Evolutionary conservation across 306 rosid genomes (phyloP).

Genomic region (Abrus precatorius): DNA sequence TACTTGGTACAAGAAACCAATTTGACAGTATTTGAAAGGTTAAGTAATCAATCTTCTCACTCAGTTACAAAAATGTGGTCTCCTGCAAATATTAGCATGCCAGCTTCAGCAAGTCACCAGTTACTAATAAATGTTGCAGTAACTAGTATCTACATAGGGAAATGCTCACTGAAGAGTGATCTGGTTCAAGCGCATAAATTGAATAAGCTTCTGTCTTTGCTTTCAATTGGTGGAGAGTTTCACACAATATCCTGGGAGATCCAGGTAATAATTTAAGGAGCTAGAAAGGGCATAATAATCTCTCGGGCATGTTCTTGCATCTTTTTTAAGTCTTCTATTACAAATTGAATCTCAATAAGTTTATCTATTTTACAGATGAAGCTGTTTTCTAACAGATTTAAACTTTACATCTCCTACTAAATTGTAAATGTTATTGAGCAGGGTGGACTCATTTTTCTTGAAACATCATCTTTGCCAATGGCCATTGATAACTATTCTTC

Average conservation of each 20-base stretch:
- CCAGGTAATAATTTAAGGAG: slow-evolving; percentile 72
- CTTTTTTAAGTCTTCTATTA: slow-evolving; percentile 39
- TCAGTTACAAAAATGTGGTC: slow-evolving; percentile 50
- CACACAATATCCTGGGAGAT: slow-evolving; percentile 64
- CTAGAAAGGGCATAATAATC: slow-evolving; percentile 37
- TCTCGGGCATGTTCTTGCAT: slow-evolving; percentile 41
- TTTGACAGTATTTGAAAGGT: slow-evolving; percentile 53
- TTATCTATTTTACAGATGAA: slow-evolving; percentile 35
- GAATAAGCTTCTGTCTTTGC: slow-evolving; percentile 60
- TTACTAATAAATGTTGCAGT: slow-evolving; percentile 61
- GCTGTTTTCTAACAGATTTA: slow-evolving; percentile 41
- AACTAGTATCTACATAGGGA: slow-evolving; percentile 66
- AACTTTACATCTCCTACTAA: slow-evolving; percentile 42
- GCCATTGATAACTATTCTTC: slow-evolving; percentile 57
- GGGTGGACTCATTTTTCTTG: slow-evolving; percentile 85
- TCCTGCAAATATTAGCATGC: slow-evolving; percentile 49
- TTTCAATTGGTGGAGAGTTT: slow-evolving; percentile 76
- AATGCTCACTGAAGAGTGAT: slow-evolving; percentile 67
- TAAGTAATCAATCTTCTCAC: slow-evolving; percentile 50
- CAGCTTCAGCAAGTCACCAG: slow-evolving; percentile 59
- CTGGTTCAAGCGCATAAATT: slow-evolving; percentile 64
- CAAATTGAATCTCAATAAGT: slow-evolving; percentile 32
- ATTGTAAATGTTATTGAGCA: slow-evolving; percentile 59
- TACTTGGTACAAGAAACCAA: slow-evolving; percentile 49
- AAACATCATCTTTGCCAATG: slow-evolving; percentile 67